Percentiles rank a stretch among this genome's conserved stretches.
phyloP scores from a whole-genome alignment of 257 asterid species.

The Dorcoceras hygrometricum region DNA sequence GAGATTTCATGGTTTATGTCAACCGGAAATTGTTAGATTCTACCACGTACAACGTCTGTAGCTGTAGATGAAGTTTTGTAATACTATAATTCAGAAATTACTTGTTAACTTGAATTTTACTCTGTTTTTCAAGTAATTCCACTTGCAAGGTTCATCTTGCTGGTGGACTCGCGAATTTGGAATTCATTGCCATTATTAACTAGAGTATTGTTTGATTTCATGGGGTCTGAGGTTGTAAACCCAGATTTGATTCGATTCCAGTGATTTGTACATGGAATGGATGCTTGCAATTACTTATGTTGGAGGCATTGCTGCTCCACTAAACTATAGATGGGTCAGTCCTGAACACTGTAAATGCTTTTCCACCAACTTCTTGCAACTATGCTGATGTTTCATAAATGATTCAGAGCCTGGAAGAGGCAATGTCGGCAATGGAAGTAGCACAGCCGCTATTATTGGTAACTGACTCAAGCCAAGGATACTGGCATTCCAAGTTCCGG shows the following conservation, averaged over 20 bases:
- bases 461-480: slow-evolving; percentile 52
- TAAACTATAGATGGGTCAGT: slow-evolving; percentile 87
- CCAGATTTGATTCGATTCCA: slow-evolving; percentile 29
- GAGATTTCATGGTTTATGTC: too few species aligned
- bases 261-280: slow-evolving; percentile 89
- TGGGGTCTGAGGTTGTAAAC: not conserved
- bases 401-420: slow-evolving; percentile 81
- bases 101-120: too few species aligned
- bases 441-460: slow-evolving; percentile 60
- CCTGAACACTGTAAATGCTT: not conserved
- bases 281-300: slow-evolving; percentile 75
- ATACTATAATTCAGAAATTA: too few species aligned
- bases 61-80: too few species aligned
- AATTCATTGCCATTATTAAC: slow-evolving; percentile 75
- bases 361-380: not conserved
- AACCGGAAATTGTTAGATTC: too few species aligned
- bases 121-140: too few species aligned
- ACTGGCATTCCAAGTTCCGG: slow-evolving; percentile 64
- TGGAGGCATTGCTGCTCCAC: slow-evolving; percentile 91
- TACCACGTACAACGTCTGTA: too few species aligned
- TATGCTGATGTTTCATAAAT: slow-evolving; percentile 13
- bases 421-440: slow-evolving; percentile 66
- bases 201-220: slow-evolving; percentile 31
- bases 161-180: too few species aligned
- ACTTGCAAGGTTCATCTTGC: too few species aligned